Evolutionary conservation across 2,329 filamentous ascomycete species (phyloP).

Genomic region (Pleurostoma richardsiae): DNA sequence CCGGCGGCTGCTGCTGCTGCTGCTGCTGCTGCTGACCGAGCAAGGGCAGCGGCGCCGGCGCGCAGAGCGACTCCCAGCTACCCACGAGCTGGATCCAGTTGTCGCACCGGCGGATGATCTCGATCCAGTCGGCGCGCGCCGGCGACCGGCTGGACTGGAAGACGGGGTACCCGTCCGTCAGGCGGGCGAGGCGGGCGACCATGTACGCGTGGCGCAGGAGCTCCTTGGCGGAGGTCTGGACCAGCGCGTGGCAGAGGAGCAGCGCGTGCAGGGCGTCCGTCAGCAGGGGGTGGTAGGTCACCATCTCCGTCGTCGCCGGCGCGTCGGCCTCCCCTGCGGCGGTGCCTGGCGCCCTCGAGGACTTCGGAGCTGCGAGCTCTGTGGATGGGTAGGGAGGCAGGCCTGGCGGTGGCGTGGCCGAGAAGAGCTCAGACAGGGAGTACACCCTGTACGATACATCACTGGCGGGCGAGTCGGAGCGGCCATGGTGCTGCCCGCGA

Average conservation of each 20-base stretch:
- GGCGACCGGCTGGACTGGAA: conserved; percentile 70
- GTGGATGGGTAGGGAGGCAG: conserved; percentile 62
- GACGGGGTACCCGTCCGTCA: conserved; percentile 75
- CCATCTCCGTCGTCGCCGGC: conserved; percentile 43
- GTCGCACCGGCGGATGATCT: conserved; percentile 61
- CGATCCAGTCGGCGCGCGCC: conserved; percentile 74
- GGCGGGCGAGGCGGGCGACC: conserved; percentile 67
- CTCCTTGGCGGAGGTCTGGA: conserved; percentile 75
- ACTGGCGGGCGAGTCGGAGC: conserved; percentile 3
- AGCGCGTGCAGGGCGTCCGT: conserved; percentile 74
- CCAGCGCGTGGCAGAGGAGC: conserved; percentile 71
- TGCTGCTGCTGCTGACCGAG: conserved; percentile 10
- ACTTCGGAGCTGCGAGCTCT: conserved; percentile 20
- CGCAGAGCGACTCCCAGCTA: conserved; percentile 68
- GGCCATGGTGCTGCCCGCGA: conserved; percentile 23
- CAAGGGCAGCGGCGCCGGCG: conserved; percentile 47
- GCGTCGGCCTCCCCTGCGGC: conserved; percentile 18
- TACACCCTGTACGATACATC: conserved; percentile 33
- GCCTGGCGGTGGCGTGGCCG: conserved; percentile 58
- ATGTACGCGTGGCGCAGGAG: conserved; percentile 76
- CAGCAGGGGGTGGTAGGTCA: conserved; percentile 78
- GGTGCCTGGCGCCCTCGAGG: too few species aligned
- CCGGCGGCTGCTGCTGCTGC: conserved; percentile 21
- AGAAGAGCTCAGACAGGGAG: conserved; percentile 61
- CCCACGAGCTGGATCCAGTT: conserved; percentile 65